Base-by-base conservation (phyloP, 208 protist genomes). In the Crithidia brevicula region DNA sequence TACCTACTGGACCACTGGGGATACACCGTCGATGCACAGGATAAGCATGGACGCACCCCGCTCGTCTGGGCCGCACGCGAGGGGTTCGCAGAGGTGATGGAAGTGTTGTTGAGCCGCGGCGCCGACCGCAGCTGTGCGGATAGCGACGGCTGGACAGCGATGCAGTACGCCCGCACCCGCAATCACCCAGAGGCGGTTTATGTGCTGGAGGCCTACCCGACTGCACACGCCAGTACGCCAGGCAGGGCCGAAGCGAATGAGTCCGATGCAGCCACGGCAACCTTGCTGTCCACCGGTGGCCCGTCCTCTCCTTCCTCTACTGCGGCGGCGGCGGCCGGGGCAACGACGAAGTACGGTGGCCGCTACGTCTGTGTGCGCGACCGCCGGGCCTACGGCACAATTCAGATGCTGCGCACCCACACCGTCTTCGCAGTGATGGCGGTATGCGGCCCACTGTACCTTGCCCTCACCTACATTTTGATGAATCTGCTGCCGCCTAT, bases 61-160 rank as follows among this genome's bases (percentile, higher is more conserved):
- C 77, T 95, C 28, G 57, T 88, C 13, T 95, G 90, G 88, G 90
- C 87, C 18, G 85, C 87, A 3, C 87, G 90, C 42, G 87, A 95
- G 54, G 90, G 90, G 15, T 86, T 82, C 52, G 53, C 83, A 0
- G 85, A 88, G 58, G 75, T 91, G 46, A 47, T 85, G 18, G 90
- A 91, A 66, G 74, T 87, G 50, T 68, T 95, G 43, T 53, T 92
- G 3, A 58, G 30, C n/a, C 46, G 38, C 53, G 89, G 86, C 25
- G 84, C 86, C 16, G 63, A 85, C 45, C 57, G 63, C 4, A 53
- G 36, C 30, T 16, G 80, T 1, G 10, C 34, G 1, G 90, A 95
- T 66, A 51, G 50, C 16, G 83, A 93, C 15, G 79, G 75, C 8
- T 82, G 71, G 47, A 92, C 85, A 6, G 83, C 90, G 11, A 23